Evolutionary conservation across 2,329 filamentous ascomycete species (phyloP), one percentile per base, ranked within the genome.

Genomic region (Hymenoscyphus repandus): DNA sequence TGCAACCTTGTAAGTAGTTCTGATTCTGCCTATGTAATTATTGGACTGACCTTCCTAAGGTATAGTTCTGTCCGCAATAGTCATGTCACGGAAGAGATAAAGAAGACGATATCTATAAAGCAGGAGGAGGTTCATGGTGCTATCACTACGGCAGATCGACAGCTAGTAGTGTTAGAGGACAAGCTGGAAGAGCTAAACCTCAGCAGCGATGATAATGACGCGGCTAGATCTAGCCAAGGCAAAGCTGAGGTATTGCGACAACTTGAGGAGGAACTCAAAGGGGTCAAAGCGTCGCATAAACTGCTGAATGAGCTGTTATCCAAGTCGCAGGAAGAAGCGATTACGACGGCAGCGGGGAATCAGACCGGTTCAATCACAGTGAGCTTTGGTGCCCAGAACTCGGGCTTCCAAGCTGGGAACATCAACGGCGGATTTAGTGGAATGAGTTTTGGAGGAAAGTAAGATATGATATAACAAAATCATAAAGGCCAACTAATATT

Each of bases 21-120:
- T 51, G 55, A 52, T 61, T 49, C 49, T 43, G 53, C 22, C 54
- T 27, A 27, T 53, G 45, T 46, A 30, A 49, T 18, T 22, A 53
- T 17, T 7, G 22, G 22, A 27, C 51, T 63, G 57, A 63, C 46
- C 40, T 54, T 55, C 38, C 22, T 52, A 58, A 60, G 58, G 56
- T 66, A 68, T 47, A 64, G 62, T 54, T 66, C 64, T 45, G 57
- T 68, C 49, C 63, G 61, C 49, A 46, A 66, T 58, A 63, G 47
- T 44, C 56, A 65, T 53, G 57, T 66, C 47, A 64, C 63, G 18
- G 61, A 66, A 54, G 64, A 65, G 45, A 62, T 66, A n/a, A 65
- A 56, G 59, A 59, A 61, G 48, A 62, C 55, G 32, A 62, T 68
- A 56, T 61, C 58, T 52, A 58, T 45, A 53, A 62, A 57, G 47